A percentile compares a stretch with the other conserved stretches of the same genome.
phyloP scores from a whole-genome alignment of 1,139 yeast species.

The Martiniozyma asiatica region DNA sequence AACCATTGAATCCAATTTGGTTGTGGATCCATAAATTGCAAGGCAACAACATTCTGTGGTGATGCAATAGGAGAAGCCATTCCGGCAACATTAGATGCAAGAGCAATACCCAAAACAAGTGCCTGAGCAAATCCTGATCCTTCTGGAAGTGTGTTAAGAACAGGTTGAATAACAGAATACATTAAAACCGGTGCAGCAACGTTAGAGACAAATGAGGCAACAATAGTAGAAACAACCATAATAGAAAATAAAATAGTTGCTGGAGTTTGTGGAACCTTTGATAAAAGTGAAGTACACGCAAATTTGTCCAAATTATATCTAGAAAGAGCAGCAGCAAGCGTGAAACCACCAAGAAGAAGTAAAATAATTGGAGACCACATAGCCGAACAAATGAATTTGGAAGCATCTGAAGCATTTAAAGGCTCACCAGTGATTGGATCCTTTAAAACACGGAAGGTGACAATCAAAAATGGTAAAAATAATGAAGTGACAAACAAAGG shows the following conservation, averaged over 20 bases:
- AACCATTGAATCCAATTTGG: slow-evolving; percentile 98
- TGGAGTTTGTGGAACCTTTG: slow-evolving; percentile 81
- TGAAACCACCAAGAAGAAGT: slow-evolving; percentile 83
- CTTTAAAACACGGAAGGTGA: slow-evolving; percentile 59
- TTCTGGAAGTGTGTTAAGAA: slow-evolving; percentile 70
- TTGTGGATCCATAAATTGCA: slow-evolving; percentile 75
- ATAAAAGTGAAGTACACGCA: slow-evolving; percentile 66
- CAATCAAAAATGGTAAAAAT: slow-evolving; percentile 68
- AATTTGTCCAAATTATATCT: slow-evolving; percentile 82
- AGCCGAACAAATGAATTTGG: slow-evolving; percentile 62
- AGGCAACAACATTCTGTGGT: slow-evolving; percentile 86
- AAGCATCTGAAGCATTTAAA: slow-evolving; percentile 55
- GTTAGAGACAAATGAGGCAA: slow-evolving; percentile 92
- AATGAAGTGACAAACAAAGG: slow-evolving; percentile 81
- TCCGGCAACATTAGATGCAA: slow-evolving; percentile 88
- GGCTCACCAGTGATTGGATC: slow-evolving; percentile 37
- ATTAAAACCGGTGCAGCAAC: slow-evolving; percentile 94
- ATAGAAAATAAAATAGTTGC: slow-evolving; percentile 60
- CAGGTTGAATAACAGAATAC: slow-evolving; percentile 80
- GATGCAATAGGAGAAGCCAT: slow-evolving; percentile 96
- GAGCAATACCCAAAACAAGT: slow-evolving; percentile 76
- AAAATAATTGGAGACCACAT: slow-evolving; percentile 96
- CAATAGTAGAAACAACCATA: slow-evolving; percentile 75
- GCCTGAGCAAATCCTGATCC: slow-evolving; percentile 73
- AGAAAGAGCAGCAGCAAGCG: slow-evolving; percentile 86